Conservation (phyloP, 1,284 basidiomycete species). For the Paramarasmius palmivorus region DNA sequence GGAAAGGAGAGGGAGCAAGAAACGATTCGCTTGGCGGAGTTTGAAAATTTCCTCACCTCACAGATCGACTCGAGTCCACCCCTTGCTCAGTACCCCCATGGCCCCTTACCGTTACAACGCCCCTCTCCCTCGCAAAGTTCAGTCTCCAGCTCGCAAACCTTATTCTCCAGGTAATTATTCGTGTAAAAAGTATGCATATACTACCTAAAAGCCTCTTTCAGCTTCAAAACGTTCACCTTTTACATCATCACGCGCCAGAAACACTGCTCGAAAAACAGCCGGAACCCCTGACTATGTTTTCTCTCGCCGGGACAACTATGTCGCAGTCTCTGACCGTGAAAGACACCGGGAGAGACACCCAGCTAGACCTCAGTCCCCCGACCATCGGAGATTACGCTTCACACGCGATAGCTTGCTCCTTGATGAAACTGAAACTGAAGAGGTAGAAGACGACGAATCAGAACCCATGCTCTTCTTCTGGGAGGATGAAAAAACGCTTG, state of each 20-base stretch:
- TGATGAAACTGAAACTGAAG: constrained; percentile 5
- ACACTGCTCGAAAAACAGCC: not conserved
- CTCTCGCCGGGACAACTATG: not conserved
- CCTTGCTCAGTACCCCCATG: not conserved
- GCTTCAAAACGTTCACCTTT: constrained; percentile 16
- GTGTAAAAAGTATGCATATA: not conserved
- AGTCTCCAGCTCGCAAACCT: not conserved
- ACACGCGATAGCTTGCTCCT: constrained; percentile 1
- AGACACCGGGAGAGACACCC: too few species aligned
- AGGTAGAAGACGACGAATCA: constrained; percentile 3
- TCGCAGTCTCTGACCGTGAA: constrained; percentile 4
- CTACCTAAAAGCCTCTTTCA: not conserved
- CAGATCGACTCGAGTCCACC: not conserved
- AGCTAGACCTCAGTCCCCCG: not conserved
- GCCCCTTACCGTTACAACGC: constrained; percentile 6
- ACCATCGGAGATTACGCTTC: constrained; percentile 9
- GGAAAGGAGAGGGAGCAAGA: not conserved
- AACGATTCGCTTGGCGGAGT: not conserved
- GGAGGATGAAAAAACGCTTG: constrained; percentile 21
- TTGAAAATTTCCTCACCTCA: not conserved
- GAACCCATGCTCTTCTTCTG: constrained; percentile 15
- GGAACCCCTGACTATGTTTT: not conserved
- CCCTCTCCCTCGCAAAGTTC: constrained; percentile 3
- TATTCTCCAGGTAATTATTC: not conserved
- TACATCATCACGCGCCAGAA: not conserved